Evolutionary conservation across 345 rosid species (phyloP).

Genomic region (Syzygium jambos): DNA sequence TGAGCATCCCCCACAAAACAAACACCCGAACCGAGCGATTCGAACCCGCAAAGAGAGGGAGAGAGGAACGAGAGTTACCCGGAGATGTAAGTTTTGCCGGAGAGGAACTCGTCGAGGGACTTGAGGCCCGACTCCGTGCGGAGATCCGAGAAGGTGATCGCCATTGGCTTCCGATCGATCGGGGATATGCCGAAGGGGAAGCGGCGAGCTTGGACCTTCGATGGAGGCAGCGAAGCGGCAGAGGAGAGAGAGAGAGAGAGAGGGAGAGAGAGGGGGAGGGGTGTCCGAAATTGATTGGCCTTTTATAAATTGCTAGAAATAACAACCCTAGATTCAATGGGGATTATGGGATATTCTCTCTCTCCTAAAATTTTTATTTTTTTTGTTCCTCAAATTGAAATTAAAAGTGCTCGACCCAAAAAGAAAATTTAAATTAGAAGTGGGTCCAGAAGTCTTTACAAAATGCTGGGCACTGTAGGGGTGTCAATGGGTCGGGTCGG

Average conservation of each 20-base stretch:
- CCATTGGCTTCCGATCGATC: slow-evolving; percentile 37
- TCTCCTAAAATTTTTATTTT: too few species aligned
- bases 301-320: not conserved
- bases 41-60: not conserved
- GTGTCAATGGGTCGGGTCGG: too few species aligned
- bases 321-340: not conserved
- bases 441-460: not conserved
- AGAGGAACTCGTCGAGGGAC: slow-evolving; percentile 61
- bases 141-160: slow-evolving; percentile 73
- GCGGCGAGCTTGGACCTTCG: not conserved
- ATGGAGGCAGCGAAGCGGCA: not conserved
- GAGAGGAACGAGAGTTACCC: slow-evolving; percentile 25
- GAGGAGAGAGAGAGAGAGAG: not conserved
- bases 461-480: too few species aligned
- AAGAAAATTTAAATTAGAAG: not conserved
- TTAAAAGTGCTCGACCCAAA: too few species aligned
- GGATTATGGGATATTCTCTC: not conserved
- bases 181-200: not conserved
- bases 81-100: slow-evolving; percentile 67
- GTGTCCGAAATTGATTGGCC: not conserved
- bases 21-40: not conserved
- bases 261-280: not conserved
- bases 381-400: not conserved
- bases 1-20: not conserved
- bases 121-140: slow-evolving; percentile 80